A percentile compares a stretch with the other conserved stretches of the same genome.
phyloP scores from a whole-genome alignment of 1,139 yeast genomes.

The Pichia sp. region DNA sequence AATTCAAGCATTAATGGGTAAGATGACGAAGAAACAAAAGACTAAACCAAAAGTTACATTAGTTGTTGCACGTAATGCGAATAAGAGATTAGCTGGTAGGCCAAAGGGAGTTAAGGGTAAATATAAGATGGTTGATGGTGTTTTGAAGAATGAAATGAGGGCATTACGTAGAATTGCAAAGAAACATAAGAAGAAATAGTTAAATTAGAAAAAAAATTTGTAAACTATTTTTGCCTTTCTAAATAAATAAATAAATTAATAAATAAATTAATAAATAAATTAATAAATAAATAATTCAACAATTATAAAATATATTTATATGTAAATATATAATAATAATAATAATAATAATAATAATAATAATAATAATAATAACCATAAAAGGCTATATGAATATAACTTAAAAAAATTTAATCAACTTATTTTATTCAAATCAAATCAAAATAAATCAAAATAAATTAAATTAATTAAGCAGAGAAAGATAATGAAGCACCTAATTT shows the following conservation, averaged over 20 bases:
- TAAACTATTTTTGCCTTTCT: too few relatives aligned
- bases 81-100: constrained; percentile 86
- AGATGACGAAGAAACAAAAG: constrained; percentile 65
- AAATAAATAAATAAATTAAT: background rate
- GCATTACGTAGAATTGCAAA: constrained; percentile 87
- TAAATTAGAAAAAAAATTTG: constrained; percentile 7
- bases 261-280: constrained; percentile 21
- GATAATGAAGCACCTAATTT: constrained; percentile 94
- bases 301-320: background rate
- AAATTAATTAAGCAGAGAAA: constrained; percentile 34
- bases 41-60: constrained; percentile 78
- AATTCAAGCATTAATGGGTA: constrained; percentile 78
- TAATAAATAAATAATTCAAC: background rate
- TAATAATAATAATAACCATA: too few relatives aligned
- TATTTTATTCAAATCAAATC: too few relatives aligned
- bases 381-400: too few relatives aligned
- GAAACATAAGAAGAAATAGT: constrained; percentile 50
- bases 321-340: too few relatives aligned
- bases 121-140: constrained; percentile 99
- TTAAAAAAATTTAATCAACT: too few relatives aligned
- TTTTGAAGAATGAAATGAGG: constrained; percentile 92
- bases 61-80: constrained; percentile 84
- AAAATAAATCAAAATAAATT: background rate
- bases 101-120: constrained; percentile 97
- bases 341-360: too few relatives aligned